A percentile compares a stretch with the other conserved stretches of the same genome.
These are phyloP conservation scores for Thraustochytrium striatum DNA, from an alignment of 352 stramenopile genomes.

Conservation along the genomic window DNA sequence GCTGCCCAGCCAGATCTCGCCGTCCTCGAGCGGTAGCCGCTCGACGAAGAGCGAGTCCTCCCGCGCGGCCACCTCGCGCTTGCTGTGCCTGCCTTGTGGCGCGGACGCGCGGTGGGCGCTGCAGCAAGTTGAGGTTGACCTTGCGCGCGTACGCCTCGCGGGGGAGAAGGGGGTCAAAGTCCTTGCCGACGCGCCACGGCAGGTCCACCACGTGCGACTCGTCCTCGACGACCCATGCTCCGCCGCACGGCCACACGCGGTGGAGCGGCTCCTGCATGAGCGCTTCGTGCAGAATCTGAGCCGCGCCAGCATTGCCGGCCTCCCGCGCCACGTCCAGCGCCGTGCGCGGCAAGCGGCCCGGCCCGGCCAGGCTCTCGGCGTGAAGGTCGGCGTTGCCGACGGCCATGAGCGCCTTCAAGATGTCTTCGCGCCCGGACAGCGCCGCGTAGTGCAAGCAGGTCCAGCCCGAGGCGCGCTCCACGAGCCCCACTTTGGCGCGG, in stretches of 20 bases:
- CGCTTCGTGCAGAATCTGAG: neutral
- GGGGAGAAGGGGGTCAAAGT: neutral
- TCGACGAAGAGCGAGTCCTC: neutral
- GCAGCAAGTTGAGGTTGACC: neutral
- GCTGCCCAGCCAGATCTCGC: neutral
- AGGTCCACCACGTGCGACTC: neutral
- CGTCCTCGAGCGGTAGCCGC: neutral
- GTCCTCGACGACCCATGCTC: neutral
- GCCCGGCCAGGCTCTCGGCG: neutral
- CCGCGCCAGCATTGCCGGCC: neutral
- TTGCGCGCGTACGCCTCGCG: neutral
- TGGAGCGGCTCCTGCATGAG: neutral
- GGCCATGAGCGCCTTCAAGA: neutral
- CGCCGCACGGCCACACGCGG: neutral
- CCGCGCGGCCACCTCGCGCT: neutral
- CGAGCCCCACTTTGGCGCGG: neutral
- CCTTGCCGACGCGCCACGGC: neutral
- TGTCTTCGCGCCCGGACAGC: neutral
- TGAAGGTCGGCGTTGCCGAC: neutral
- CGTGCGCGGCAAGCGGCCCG: neutral
- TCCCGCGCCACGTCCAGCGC: neutral
- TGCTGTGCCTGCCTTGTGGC: neutral
- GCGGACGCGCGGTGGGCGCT: neutral
- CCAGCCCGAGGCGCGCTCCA: neutral
- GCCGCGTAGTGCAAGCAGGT: neutral